Conservation (phyloP, 2,329 filamentous ascomycete genomes). For the Aspergillus carbonarius region DNA sequence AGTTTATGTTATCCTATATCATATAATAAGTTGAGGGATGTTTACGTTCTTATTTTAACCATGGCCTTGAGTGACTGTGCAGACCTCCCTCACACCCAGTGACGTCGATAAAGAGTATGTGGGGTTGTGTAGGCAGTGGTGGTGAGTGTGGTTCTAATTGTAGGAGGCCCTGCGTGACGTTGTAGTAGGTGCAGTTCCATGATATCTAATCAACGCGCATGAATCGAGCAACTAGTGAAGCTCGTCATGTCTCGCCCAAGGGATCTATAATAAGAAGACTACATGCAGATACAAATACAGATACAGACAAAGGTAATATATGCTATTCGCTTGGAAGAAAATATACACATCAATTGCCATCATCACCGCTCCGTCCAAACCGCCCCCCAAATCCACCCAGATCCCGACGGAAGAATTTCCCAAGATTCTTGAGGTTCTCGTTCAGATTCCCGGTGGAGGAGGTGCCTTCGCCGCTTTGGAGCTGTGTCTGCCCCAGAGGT, state of each 20-base stretch:
- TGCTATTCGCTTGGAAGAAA: neutral
- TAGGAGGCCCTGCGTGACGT: too few relatives aligned
- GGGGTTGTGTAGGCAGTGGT: too few relatives aligned
- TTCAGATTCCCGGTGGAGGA: conserved; percentile 70
- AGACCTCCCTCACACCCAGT: too few relatives aligned
- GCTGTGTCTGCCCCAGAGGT: conserved; percentile 24
- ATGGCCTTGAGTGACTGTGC: too few relatives aligned
- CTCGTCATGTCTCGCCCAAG: neutral
- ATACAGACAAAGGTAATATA: neutral
- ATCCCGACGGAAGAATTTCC: conserved; percentile 92
- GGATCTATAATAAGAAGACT: neutral
- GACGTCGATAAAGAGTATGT: too few relatives aligned
- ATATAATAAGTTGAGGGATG: too few relatives aligned
- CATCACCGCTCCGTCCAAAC: conserved; percentile 56
- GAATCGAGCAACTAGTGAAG: too few relatives aligned
- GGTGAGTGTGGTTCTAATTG: too few relatives aligned
- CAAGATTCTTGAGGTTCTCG: conserved; percentile 92
- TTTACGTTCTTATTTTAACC: too few relatives aligned
- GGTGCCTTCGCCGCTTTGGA: conserved; percentile 25
- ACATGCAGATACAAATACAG: neutral
- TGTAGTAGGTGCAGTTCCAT: too few relatives aligned
- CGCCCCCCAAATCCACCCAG: conserved; percentile 72
- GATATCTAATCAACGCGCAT: too few relatives aligned
- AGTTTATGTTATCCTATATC: too few relatives aligned
- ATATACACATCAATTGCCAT: conserved; percentile 14